Base-by-base conservation (phyloP, 2,329 filamentous ascomycete genomes). In the Xenoacremonium recifei region DNA sequence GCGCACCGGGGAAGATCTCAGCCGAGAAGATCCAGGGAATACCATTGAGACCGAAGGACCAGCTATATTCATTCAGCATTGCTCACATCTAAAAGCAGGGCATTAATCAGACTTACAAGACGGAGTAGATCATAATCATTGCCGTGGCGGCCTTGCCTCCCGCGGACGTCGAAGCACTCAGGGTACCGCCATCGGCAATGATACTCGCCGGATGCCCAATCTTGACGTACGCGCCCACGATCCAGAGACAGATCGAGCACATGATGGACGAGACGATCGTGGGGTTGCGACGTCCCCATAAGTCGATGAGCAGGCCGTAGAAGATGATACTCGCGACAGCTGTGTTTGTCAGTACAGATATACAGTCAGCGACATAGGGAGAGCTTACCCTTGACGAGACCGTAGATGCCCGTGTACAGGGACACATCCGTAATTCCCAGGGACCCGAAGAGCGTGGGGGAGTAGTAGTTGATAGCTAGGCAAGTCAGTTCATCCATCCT, bases 111-210 rank as follows among this genome's bases (percentile, higher is more conserved):
- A 47, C 74, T 48, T 68, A 76, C 58, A 77, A 77, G 33, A 76
- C 66, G 2, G 68, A 75, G 48, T 77, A 79, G 1, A 79, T 61
- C 62, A 78, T 79, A 18, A 79, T 71, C 54, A 73, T 74, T 3
- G 74, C 75, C 21, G 75, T 77, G 6, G 76, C 75, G 12, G 75
- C 67, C 43, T 73, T 70, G 0, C 75, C 76, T 42, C 73, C 74
- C 4, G 68, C 70, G 4, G 58, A 57, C 0, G 67, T 70, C 0
- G 67, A 69, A 6, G 66, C 57, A 1, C 71, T 70, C 5, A 67
- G 61, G 2, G 70, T 55, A 11, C 63, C 59, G 6, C 73, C 74
- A 3, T 64, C 63, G 1, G 58, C 62, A 30, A 75, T 73, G 17
- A 70, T 68, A 2, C 54, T 63, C 7, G 70, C 67, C 0, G 75